Evolutionary conservation across 140 eudicot genomes (phyloP).

Genomic region (Bidens hawaiensis): DNA sequence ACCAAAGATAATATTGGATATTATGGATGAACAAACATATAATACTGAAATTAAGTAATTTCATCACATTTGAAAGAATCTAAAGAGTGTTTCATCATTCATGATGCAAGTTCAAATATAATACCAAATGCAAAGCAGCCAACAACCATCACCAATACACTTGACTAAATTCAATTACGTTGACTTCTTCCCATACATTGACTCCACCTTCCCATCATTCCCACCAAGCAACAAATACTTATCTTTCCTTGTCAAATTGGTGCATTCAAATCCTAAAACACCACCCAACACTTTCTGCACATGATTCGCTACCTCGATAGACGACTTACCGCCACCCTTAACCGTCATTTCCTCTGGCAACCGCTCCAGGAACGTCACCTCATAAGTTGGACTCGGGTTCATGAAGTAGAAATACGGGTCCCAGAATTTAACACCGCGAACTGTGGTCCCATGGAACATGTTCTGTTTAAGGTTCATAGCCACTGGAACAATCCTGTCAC

Average conservation of each 20-base stretch:
- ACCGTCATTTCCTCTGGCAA: conserved; percentile 79
- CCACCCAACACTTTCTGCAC: conserved; percentile 81
- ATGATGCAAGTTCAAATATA: conserved; percentile 12
- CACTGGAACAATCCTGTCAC: conserved; percentile 24
- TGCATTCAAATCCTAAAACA: conserved; percentile 84
- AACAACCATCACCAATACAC: conserved; percentile 3
- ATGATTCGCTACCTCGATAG: conserved; percentile 88
- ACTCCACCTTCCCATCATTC: conserved; percentile 98
- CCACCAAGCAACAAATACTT: conserved; percentile 95
- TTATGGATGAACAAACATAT: conserved; percentile 23
- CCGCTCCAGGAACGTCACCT: conserved; percentile 70
- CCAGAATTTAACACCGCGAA: conserved; percentile 89
- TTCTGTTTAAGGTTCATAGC: conserved; percentile 40
- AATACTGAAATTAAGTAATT: conserved; percentile 13
- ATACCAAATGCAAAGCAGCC: conserved; percentile 15
- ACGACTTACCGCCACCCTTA: conserved; percentile 69
- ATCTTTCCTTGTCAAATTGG: conserved; percentile 93
- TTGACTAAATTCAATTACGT: neutral
- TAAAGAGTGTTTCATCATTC: conserved; percentile 24
- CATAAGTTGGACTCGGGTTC: conserved; percentile 93
- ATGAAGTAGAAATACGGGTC: conserved; percentile 87
- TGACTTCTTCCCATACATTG: conserved; percentile 77
- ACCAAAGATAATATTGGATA: conserved; percentile 14
- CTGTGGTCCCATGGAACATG: conserved; percentile 41
- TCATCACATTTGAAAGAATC: conserved; percentile 23